Evolutionary conservation across 225 moss, liverwort and hornwort genomes (phyloP).

Genomic region (Polytrichum commune): DNA sequence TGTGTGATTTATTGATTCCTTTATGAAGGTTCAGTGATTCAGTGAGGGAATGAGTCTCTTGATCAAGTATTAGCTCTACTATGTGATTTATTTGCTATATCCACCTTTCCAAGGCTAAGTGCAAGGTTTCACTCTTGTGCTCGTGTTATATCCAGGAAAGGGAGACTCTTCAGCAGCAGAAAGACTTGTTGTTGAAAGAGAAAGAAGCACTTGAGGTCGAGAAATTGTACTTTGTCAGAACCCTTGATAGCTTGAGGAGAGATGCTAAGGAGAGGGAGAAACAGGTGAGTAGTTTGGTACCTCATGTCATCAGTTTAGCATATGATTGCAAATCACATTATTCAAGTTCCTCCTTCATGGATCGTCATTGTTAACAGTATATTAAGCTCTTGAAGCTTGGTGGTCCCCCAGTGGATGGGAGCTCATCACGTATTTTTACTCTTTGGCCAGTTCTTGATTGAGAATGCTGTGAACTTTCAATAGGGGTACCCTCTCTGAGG

Average conservation of each 20-base stretch:
- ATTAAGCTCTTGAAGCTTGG: not conserved
- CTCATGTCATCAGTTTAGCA: not conserved
- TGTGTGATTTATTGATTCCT: conserved; percentile 4
- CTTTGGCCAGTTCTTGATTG: no score
- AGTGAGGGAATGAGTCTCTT: no score
- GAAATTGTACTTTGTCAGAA: conserved; percentile 42
- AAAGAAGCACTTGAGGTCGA: conserved; percentile 63
- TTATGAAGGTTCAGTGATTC: no score
- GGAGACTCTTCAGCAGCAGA: conserved; percentile 60
- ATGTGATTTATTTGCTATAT: no score
- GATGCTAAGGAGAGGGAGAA: conserved; percentile 74
- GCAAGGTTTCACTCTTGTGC: conserved; percentile 2
- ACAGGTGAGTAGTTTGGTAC: conserved; percentile 40
- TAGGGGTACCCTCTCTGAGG: no score
- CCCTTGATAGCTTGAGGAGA: conserved; percentile 58
- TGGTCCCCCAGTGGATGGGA: not conserved
- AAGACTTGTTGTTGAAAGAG: conserved; percentile 40
- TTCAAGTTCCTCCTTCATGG: no score
- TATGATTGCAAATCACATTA: no score
- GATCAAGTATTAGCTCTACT: no score
- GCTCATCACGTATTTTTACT: not conserved
- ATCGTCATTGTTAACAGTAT: not conserved
- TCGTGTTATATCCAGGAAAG: conserved; percentile 48
- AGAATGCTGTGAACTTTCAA: no score
- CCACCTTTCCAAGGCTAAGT: no score